A percentile compares a stretch with the other conserved stretches of the same genome.
phyloP scores from a whole-genome alignment of 768 basidiomycete genomes.

The Leucocoprinus leucothites region DNA sequence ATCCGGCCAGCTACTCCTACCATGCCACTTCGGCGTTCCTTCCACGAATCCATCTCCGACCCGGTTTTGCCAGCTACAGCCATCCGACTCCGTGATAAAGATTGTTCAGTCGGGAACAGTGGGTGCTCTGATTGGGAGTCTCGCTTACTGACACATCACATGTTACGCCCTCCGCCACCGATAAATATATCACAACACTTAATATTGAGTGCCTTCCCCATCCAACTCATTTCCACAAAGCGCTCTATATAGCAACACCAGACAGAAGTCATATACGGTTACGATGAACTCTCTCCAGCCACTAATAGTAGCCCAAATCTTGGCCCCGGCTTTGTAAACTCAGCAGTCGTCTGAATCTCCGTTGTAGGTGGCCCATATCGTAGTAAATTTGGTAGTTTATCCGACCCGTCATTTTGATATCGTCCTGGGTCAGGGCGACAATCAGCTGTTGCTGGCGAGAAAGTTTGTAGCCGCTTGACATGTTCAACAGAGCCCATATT shows the following conservation, averaged over 20 bases:
- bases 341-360: constrained; percentile 55
- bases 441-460: constrained; percentile 48
- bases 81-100: background rate
- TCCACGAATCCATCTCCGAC: background rate
- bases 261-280: background rate
- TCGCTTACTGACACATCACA: background rate
- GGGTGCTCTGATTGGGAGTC: background rate
- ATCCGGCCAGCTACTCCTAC: background rate
- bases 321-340: constrained; percentile 66
- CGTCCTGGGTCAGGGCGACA: constrained; percentile 34
- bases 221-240: background rate
- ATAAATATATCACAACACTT: too few relatives aligned
- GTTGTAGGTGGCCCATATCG: constrained; percentile 48
- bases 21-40: background rate
- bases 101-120: too few relatives aligned
- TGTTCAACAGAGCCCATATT: constrained; percentile 31
- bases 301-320: constrained; percentile 75
- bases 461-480: constrained; percentile 55
- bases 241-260: too few relatives aligned
- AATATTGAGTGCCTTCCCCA: too few relatives aligned
- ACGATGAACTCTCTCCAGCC: constrained; percentile 32
- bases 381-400: constrained; percentile 39
- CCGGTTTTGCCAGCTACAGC: background rate
- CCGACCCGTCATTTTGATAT: constrained; percentile 18
- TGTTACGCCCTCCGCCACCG: constrained; percentile 1